Percentiles rank a stretch among this genome's conserved stretches.
phyloP scores from a whole-genome alignment of 306 rosid species.

The Glycine latifolia region DNA sequence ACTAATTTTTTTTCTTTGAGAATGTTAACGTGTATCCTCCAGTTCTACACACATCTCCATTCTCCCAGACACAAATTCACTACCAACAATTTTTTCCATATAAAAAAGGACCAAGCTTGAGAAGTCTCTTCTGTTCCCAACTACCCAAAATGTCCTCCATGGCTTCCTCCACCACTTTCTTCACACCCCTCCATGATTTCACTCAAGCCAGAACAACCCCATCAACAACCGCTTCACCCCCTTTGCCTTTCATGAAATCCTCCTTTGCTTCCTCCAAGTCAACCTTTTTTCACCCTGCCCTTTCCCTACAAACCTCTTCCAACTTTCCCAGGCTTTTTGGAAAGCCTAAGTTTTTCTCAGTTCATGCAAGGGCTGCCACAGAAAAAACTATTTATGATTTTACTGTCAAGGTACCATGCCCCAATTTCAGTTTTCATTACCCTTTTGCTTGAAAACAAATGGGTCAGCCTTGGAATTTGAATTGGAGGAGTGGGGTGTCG shows the following conservation, averaged over 20 bases:
- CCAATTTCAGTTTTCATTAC: background rate
- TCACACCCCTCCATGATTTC: conserved; percentile 48
- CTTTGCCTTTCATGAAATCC: conserved; percentile 59
- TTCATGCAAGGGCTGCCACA: conserved; percentile 78
- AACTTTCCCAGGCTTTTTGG: conserved; percentile 40
- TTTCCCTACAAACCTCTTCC: conserved; percentile 51
- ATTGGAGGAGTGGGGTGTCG: background rate
- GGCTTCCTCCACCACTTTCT: conserved; percentile 62
- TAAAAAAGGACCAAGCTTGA: background rate
- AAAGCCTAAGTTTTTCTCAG: conserved; percentile 59
- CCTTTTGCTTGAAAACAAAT: background rate
- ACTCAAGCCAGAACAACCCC: conserved; percentile 42
- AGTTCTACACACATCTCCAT: background rate
- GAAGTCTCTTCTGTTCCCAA: background rate
- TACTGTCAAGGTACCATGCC: conserved; percentile 74
- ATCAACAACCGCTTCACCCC: conserved; percentile 14
- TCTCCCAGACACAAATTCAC: background rate
- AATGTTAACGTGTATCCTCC: background rate
- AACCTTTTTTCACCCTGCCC: conserved; percentile 54
- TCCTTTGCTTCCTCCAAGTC: conserved; percentile 71
- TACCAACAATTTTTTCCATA: background rate
- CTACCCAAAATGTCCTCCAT: conserved; percentile 58
- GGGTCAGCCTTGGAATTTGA: conserved; percentile 35
- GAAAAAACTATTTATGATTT: conserved; percentile 84
- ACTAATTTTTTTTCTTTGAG: background rate